Base-by-base conservation (phyloP, 768 basidiomycete genomes). In the Leccinum subtestaceum region DNA sequence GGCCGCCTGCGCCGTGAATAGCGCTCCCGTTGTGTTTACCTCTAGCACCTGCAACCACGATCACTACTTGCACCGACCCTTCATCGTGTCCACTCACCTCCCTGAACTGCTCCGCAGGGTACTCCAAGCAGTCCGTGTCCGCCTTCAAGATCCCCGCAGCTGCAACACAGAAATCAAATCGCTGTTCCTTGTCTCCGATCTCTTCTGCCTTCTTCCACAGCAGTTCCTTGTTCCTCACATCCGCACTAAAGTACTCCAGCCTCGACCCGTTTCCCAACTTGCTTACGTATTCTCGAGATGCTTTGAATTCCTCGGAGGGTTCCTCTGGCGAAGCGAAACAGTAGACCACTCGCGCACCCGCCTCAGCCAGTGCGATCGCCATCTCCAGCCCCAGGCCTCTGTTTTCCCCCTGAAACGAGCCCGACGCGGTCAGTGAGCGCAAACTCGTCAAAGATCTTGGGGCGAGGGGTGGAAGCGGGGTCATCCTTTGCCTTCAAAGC, bases 361-460 rank as follows among this genome's bases (percentile, higher is more conserved):
- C 86, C 74, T 92, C 91, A 45, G 81, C 81, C 46, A 92, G 74
- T 4, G 85, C 83, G 55, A 91, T 75, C 31, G 88, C 88, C 85
- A 88, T 87, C 74, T 93, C 91, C 23, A 93, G 83, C 3, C 91
- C 91, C 21, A 93, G 80, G 0, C 91, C 87, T 27, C 86, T 74
- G 60, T n/a, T 86, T 83, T 0, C 80, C 86, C 7, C 87, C 87
- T 0, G 86, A 83, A 23, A 88, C 82, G 47, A 88, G 76, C 8
- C 77, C 84, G 3, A 87, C 84, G 3, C 84, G 79, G 56, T 81
- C 82, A 12, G 72, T 75, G 36, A 87, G 77, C 1, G 81, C 78
- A 70, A 84, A 87, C 61, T 86, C 84, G 49, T 80, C 80, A 63
- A 84, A 80, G 17, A 87, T 79, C 67, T 82, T 84, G 17, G 79